Evolutionary conservation across 768 basidiomycete genomes (phyloP), one percentile per base, ranked within the genome.

Genomic region (Cyclocybe cylindracea): DNA sequence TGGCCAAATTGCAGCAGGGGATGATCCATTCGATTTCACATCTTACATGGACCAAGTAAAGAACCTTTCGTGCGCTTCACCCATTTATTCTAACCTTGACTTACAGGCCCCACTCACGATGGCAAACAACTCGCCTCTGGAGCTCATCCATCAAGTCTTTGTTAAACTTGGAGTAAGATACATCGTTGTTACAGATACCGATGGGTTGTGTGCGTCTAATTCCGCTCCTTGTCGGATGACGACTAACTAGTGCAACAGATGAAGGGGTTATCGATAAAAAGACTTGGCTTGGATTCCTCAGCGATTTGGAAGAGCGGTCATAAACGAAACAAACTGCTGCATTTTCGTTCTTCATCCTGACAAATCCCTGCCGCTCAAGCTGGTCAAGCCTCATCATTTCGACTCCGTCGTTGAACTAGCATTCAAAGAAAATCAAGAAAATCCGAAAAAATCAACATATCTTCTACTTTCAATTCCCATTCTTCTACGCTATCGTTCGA

Each of bases 191-290:
- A 87, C 83, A 1, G 91, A 97, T 64, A 71, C 80, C 2, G 84
- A 92, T 46, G 95, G 95, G 5, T 70, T 84, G 40, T 98, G 91
- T 93, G 64, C 64, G 65, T 14, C 44, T 45, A 4, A 33, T 40
- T 10, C 18, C 33, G 19, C 14, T 10, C 29, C 44, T 10, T 16
- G 10, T 49, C 44, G 37, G 10, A 16, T 11, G 4, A 41, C 36
- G 34, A 24, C 24, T 24, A 24, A 24, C 24, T 5, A 44, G 32
- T 46, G 42, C 11, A 51, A 8, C 61, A 93, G 91, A 94, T 63
- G 85, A 89, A 61, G 97, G 97, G 7, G 78, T 95, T 8, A 89
- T 99, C 49, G 88, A 94, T 67, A 98, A 98, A 78, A 95, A 96
- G 71, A 83, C 82, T 0, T 99, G 94, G 94, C 80, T 98, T 24